Percentiles rank a stretch among this genome's conserved stretches.
These are phyloP conservation scores for Lentinula guzmanii DNA, from an alignment of 768 basidiomycete species.

Conservation along the genomic window DNA sequence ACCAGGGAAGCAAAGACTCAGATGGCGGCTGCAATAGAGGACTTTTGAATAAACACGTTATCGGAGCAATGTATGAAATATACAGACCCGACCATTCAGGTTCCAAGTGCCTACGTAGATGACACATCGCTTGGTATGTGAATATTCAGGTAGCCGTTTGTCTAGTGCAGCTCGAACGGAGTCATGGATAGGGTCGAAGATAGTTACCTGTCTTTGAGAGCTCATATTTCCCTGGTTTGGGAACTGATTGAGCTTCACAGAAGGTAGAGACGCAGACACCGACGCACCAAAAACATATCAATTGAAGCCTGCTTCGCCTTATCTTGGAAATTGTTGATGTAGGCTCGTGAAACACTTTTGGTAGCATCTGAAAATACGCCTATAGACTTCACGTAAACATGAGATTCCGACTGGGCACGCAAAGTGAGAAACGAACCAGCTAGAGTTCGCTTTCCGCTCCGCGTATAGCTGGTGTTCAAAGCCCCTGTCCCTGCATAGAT, in stretches of 20 bases:
- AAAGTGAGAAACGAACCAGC: conserved; percentile 47
- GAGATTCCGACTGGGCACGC: not conserved
- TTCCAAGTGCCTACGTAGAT: conserved; percentile 96
- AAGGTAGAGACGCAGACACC: not conserved
- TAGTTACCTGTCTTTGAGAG: conserved; percentile 79
- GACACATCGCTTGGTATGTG: conserved; percentile 60
- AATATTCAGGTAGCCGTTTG: conserved; percentile 80
- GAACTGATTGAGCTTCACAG: not conserved
- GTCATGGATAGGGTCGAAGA: conserved; percentile 93
- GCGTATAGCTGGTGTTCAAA: conserved; percentile 92
- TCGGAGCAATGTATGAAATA: not conserved
- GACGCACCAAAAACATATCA: conserved; percentile 85
- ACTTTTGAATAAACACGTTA: not conserved
- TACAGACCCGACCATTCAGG: conserved; percentile 77
- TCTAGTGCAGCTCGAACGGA: conserved; percentile 68
- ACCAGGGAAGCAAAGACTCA: conserved; percentile 83
- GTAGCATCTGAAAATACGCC: conserved; percentile 95
- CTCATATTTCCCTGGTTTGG: conserved; percentile 82
- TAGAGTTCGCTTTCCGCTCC: conserved; percentile 90
- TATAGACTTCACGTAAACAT: conserved; percentile 15
- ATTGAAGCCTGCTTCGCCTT: conserved; percentile 91
- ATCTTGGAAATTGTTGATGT: conserved; percentile 98
- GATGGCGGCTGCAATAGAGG: conserved; percentile 48
- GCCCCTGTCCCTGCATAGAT: conserved; percentile 95
- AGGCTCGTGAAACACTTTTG: conserved; percentile 92